Percentiles rank a stretch among this genome's conserved stretches.
Conservation (phyloP, 2,329 filamentous ascomycete genomes). For the Xylariaceae sp. region DNA sequence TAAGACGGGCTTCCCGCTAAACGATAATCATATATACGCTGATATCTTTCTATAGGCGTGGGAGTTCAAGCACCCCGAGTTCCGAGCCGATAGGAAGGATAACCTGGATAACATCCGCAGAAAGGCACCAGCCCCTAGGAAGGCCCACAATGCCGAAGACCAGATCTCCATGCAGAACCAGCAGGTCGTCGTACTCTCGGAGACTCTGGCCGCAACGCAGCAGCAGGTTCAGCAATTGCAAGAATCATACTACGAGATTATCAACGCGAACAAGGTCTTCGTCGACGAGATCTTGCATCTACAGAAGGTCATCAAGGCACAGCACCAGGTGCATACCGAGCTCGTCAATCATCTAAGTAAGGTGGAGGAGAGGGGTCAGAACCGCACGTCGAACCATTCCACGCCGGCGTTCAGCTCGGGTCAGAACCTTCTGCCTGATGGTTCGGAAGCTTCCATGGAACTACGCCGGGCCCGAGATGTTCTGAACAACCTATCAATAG, state of each 20-base stretch:
- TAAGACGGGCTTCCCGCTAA: slow-evolving; percentile 37
- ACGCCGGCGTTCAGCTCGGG: slow-evolving; percentile 37
- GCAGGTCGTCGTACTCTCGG: slow-evolving; percentile 83
- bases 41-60: slow-evolving; percentile 55
- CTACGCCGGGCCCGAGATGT: slow-evolving; percentile 54
- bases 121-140: slow-evolving; percentile 88
- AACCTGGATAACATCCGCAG: slow-evolving; percentile 93
- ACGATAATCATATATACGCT: slow-evolving; percentile 25
- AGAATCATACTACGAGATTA: slow-evolving; percentile 75
- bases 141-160: slow-evolving; percentile 61
- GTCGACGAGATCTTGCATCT: slow-evolving; percentile 56
- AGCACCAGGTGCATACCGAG: slow-evolving; percentile 54
- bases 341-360: slow-evolving; percentile 52
- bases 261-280: slow-evolving; percentile 56
- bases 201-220: slow-evolving; percentile 82
- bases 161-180: slow-evolving; percentile 68
- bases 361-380: slow-evolving; percentile 41
- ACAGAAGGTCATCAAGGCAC: slow-evolving; percentile 55
- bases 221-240: slow-evolving; percentile 86
- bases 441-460: slow-evolving; percentile 44
- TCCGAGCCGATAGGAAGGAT: slow-evolving; percentile 92
- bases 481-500: slow-evolving; percentile 47
- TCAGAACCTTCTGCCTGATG: slow-evolving; percentile 40
- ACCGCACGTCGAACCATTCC: slow-evolving; percentile 37
- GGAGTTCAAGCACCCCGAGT: slow-evolving; percentile 98